These are phyloP conservation scores for Neurospora sublineolata DNA, from an alignment of 495 filamentous ascomycete genomes.

Conservation along the genomic window DNA sequence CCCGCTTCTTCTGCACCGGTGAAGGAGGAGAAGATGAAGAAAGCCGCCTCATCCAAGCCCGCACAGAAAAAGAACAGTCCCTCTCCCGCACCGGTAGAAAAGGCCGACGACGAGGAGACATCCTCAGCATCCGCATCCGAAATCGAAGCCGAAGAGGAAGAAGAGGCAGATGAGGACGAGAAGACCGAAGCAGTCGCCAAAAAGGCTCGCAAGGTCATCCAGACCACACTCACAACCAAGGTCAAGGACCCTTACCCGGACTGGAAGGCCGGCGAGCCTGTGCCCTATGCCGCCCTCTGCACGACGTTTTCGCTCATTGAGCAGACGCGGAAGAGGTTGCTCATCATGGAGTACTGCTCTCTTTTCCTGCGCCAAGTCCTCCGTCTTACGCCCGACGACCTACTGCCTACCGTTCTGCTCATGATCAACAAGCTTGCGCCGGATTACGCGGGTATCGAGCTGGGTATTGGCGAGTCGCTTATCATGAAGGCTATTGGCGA, in stretches of 20 bases:
- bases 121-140: conserved; percentile 44
- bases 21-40: conserved; percentile 13
- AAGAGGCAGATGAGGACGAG: conserved; percentile 50
- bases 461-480: conserved; percentile 91
- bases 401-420: conserved; percentile 76
- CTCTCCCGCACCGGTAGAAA: conserved; percentile 9
- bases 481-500: conserved; percentile 99
- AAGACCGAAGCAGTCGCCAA: conserved; percentile 64
- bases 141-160: conserved; percentile 41
- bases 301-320: conserved; percentile 90
- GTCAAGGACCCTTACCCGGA: conserved; percentile 81
- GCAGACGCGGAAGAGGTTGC: conserved; percentile 79
- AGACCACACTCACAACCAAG: conserved; percentile 54
- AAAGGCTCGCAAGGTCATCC: conserved; percentile 74
- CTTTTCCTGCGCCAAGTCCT: conserved; percentile 87
- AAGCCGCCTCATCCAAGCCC: conserved; percentile 7
- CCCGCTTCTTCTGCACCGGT: conserved; percentile 4
- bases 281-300: conserved; percentile 91
- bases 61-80: conserved; percentile 12
- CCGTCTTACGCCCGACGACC: conserved; percentile 76
- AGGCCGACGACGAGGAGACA: conserved; percentile 31
- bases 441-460: conserved; percentile 89
- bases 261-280: conserved; percentile 78
- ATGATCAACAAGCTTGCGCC: conserved; percentile 98
- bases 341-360: conserved; percentile 79